Base-by-base conservation (phyloP, 2,329 filamentous ascomycete species). In the Pseudogymnoascus sp. region DNA sequence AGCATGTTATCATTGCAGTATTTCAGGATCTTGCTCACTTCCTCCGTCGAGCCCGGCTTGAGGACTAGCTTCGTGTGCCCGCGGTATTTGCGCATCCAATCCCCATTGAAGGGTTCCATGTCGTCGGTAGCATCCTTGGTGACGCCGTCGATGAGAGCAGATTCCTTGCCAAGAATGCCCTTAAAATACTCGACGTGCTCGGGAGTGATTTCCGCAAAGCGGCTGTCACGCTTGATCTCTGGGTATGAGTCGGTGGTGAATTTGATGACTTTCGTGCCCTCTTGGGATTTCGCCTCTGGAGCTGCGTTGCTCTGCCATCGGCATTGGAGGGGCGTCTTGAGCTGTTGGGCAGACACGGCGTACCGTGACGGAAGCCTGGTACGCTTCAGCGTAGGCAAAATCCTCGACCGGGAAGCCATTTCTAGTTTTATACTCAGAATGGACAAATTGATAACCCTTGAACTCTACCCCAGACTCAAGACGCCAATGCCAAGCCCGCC, bases 61-160 rank as follows among this genome's bases (percentile, higher is more conserved):
- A 99, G 79, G 4, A 97, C 92, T 26, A 99, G 80, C 72, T 87
- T 86, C 66, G 90, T 87, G 76, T 97, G 92, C 31, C 95, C 96
- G 66, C 90, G 87, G 79, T 96, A 99, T 78, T 99, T 99, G 77
- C 90, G 88, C 93, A 99, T 97, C 95, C 96, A 99, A 78, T 99
- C 95, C 74, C 87, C 86, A 77, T 99, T 99, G 82, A 92, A 99
- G 7, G 90, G 84, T 74, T 95, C 91, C 68, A 97, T 82, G 73
- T 97, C 95, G 70, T 90, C 89, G 2, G 82, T 78, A 13, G 86
- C 86, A 75, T 93, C 86, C 69, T 85, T 77, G 3, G 86, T 90
- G 63, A 96, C 83, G 61, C 91, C 91, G 74, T 97, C 93, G 66
- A 97, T 85, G 61, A 97, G 82, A 1, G 91, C 92, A 36, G 89